Conservation (phyloP, 2,329 filamentous ascomycete genomes). For the Diaporthe aspalathi region DNA sequence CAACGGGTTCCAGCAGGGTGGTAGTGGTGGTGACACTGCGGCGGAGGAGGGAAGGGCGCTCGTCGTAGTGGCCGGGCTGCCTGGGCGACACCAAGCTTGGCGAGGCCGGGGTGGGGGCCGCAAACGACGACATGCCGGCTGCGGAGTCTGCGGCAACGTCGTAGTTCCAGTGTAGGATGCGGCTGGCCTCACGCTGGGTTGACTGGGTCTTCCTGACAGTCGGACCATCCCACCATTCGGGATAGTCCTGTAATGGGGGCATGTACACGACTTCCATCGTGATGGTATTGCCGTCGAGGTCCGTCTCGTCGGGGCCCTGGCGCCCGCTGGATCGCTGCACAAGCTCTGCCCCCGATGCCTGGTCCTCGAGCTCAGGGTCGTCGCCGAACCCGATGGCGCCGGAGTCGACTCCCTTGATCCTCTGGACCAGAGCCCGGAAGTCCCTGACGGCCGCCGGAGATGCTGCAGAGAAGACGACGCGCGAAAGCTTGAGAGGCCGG, state of each 20-base stretch:
- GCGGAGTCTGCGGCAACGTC: conserved; percentile 51
- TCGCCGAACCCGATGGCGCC: conserved; percentile 43
- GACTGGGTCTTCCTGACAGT: conserved; percentile 51
- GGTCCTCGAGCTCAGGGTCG: conserved; percentile 38
- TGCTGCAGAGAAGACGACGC: conserved; percentile 75
- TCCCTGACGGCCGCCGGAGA: conserved; percentile 73
- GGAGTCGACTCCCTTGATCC: conserved; percentile 43
- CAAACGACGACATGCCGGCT: conserved; percentile 42
- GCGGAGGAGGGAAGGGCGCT: conserved; percentile 46
- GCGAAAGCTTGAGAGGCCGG: conserved; percentile 55
- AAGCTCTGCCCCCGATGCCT: not conserved
- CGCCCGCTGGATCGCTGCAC: not conserved
- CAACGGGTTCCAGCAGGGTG: conserved; percentile 42
- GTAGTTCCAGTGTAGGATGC: conserved; percentile 63
- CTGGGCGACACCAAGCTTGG: conserved; percentile 17
- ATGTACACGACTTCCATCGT: conserved; percentile 78
- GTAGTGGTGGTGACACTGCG: conserved; percentile 49
- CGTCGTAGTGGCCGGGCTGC: conserved; percentile 41
- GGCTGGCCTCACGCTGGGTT: conserved; percentile 54
- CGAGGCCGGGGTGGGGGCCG: conserved; percentile 41
- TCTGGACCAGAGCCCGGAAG: conserved; percentile 78
- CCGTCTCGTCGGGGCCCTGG: conserved; percentile 53
- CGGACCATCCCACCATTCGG: conserved; percentile 49
- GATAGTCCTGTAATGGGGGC: conserved; percentile 49
- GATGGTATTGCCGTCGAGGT: conserved; percentile 82